Base-by-base conservation (phyloP, 2,329 filamentous ascomycete genomes). In the Colletotrichum noveboracense region DNA sequence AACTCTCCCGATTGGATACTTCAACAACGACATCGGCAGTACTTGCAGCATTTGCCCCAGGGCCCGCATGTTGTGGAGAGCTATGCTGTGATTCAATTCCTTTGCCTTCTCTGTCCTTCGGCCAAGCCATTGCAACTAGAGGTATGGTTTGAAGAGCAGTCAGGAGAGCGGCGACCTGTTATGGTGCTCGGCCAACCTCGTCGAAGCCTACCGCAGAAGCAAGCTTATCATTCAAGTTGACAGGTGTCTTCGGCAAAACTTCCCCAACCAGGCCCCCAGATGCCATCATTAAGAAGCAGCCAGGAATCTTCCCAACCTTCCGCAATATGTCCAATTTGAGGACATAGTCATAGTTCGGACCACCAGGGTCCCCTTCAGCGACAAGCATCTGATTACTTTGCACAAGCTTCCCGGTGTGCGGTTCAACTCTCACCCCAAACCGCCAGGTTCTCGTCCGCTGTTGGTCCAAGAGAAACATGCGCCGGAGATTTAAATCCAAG, bases 401-500 rank as follows among this genome's bases (percentile, higher is more conserved):
- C 2, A 48, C 24, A 66, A 10, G 24, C 36, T 30, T 38, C 9
- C 43, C 14, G 24, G 12, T 14, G 4, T 30, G 8, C 21, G 21
- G 21, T 28, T 28, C 32, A 13, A 30, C 36, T 55, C 18, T 66
- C 14, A 38, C 26, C 26, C 60, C 34, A 28, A 36, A 68, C 60
- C 38, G 14, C 14, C 36, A 34, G 21, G 24, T 56, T 36, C 32
- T 58, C 56, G 56, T 32, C 26, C 26, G n/a, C 52, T 18, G 60
- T 60, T 66, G 55, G 38, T 67, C 38, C 16, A 34, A 56, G 56
- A 73, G 73, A 64, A 60, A 75, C 70, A 74, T 60, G 48, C 64
- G 56, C 65, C 70, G 74, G 70, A 69, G 43, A 75, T 74, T 75
- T 69, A 65, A 75, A 65, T 60, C 30, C 67, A 61, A 68, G 43